A percentile compares a stretch with the other conserved stretches of the same genome.
phyloP scores from a whole-genome alignment of 345 rosid genomes.

The Brassica nigra region DNA sequence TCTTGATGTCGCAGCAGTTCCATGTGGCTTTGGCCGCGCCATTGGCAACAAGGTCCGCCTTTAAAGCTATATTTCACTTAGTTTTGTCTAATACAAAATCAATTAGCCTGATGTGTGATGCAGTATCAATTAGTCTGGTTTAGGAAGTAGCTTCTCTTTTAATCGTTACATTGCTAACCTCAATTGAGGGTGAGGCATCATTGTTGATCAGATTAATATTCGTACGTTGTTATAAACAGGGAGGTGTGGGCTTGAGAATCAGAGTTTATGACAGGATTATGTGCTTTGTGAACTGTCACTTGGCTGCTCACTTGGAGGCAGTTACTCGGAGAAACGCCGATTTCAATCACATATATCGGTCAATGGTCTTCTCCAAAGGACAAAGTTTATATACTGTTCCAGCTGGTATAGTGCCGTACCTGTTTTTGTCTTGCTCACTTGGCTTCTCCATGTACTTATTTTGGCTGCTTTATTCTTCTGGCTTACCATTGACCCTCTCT shows the following conservation, averaged over 20 bases:
- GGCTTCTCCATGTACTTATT: slow-evolving; percentile 76
- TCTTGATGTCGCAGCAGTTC: slow-evolving; percentile 95
- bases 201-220: slow-evolving; percentile 12
- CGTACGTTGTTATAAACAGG: slow-evolving; percentile 46
- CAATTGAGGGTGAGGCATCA: neutral
- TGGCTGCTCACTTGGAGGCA: slow-evolving; percentile 92
- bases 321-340: slow-evolving; percentile 77
- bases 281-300: slow-evolving; percentile 88
- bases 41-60: slow-evolving; percentile 86
- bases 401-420: slow-evolving; percentile 86
- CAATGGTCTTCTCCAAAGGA: slow-evolving; percentile 64
- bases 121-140: neutral
- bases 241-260: slow-evolving; percentile 84
- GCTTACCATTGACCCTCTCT: slow-evolving; percentile 72
- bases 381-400: slow-evolving; percentile 50
- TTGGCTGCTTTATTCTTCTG: slow-evolving; percentile 86
- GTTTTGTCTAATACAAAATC: neutral
- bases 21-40: slow-evolving; percentile 98
- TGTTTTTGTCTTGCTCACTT: slow-evolving; percentile 79
- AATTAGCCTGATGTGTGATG: neutral
- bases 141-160: neutral
- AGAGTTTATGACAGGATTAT: slow-evolving; percentile 78
- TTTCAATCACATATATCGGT: slow-evolving; percentile 75
- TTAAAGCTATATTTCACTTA: neutral
- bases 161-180: neutral